Evolutionary conservation across 345 rosid genomes (phyloP), one percentile per base, ranked within the genome.

Genomic region (Hevea brasiliensis): DNA sequence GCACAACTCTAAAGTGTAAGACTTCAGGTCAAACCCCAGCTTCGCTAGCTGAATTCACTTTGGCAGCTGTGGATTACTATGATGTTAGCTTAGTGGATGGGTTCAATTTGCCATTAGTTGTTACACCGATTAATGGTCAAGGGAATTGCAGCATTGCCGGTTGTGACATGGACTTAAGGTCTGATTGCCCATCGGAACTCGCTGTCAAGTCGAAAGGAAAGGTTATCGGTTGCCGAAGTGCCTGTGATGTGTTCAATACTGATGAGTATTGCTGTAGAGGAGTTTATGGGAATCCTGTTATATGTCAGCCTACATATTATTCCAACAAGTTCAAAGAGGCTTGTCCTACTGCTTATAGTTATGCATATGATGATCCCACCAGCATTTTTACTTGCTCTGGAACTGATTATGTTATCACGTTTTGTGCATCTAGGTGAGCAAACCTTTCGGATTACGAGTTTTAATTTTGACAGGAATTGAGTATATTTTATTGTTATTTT

Each of bases 81-180:
- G 98, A 94, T 48, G 97, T 92, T 21, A 94, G 98, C 85, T 92
- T 94, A 5, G 97, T 90, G 0, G 98, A 94, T n/a, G 98, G 97
- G 10, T 94, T 88, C 51, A 94, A 94, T 72, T 26, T 92, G 66
- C 98, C 98, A 0, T 18, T 94, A 8, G 3, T 75, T 0, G 86
- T 94, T 0, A 82, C 82, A 3, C 92, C 98, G 3, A 62, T 92
- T 17, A 88, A 92, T 6, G 95, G 97, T 0, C 74, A 41, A 15
- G 98, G 97, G 44, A 89, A 86, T 18, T 94, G 98, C 37, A 82
- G 87, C 26, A 27, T 73, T 2, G 86, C 90, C 0, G 97, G 98
- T 0, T 94, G 98, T 23, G 82, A 81, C 14, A 80, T 81, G 0
- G 98, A 94, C 75, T 7, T 90, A 27, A 82, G 95, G 67, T 0